Conservation (phyloP, 2,329 filamentous ascomycete species). For the Aspergillus sp. region DNA sequence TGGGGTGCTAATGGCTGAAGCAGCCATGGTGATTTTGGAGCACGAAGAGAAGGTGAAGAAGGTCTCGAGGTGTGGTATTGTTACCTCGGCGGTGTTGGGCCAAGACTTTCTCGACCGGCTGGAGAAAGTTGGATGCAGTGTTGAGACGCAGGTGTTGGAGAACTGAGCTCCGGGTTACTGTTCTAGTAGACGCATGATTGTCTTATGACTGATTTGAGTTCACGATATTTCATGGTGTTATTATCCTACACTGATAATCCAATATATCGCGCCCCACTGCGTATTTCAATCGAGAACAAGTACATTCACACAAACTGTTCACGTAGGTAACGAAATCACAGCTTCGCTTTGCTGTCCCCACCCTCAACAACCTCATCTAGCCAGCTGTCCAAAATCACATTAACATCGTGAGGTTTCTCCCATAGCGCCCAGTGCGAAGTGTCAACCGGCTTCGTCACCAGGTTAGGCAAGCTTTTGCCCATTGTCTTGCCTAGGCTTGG, state of each 20-base stretch:
- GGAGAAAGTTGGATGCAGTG: conserved; percentile 42
- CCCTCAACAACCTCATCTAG: conserved; percentile 44
- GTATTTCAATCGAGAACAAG: background rate
- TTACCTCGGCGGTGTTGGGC: conserved; percentile 51
- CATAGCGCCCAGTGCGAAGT: conserved; percentile 80
- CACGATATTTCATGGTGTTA: background rate
- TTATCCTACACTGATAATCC: background rate
- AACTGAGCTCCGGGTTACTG: conserved; percentile 21
- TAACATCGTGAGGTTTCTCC: conserved; percentile 70
- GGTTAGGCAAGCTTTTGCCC: conserved; percentile 63
- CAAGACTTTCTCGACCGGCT: conserved; percentile 48
- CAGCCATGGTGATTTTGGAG: conserved; percentile 45
- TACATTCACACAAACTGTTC: background rate
- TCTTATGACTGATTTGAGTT: background rate
- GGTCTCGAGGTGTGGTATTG: conserved; percentile 46
- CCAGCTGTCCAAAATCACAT: conserved; percentile 68
- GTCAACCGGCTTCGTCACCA: conserved; percentile 67
- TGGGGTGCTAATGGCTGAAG: conserved; percentile 44
- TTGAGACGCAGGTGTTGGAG: conserved; percentile 41
- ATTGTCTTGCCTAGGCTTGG: conserved; percentile 70
- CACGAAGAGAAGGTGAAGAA: conserved; percentile 44
- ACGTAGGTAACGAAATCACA: conserved; percentile 3
- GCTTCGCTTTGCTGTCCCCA: conserved; percentile 1
- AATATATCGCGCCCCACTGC: background rate
- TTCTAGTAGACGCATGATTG: background rate